A percentile compares a stretch with the other conserved stretches of the same genome.
phyloP scores from a whole-genome alignment of 306 rosid species.

The Cucumis hystrix region DNA sequence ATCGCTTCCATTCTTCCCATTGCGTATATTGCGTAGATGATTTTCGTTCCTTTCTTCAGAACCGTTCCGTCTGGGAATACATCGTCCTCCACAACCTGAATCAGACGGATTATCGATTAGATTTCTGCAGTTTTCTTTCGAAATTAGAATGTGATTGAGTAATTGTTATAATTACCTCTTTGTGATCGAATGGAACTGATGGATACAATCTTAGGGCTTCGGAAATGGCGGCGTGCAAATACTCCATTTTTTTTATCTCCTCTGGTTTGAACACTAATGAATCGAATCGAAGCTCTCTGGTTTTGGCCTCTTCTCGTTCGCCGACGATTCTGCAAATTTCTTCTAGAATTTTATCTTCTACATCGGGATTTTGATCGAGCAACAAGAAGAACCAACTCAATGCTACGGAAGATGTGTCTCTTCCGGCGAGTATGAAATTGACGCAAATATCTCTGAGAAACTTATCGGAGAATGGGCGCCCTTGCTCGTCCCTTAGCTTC shows the following conservation, averaged over 20 bases:
- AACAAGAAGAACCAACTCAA: constrained; percentile 95
- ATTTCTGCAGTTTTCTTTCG: not conserved
- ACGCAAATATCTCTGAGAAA: constrained; percentile 89
- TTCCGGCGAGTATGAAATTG: constrained; percentile 80
- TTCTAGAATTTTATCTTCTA: constrained; percentile 44
- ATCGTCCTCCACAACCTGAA: constrained; percentile 55
- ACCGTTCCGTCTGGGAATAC: constrained; percentile 63
- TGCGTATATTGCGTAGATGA: constrained; percentile 65
- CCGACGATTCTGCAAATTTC: constrained; percentile 43
- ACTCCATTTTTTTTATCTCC: constrained; percentile 86
- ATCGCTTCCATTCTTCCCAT: constrained; percentile 82
- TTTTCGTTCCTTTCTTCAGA: constrained; percentile 67
- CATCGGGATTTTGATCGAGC: constrained; percentile 45
- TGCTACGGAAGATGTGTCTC: constrained; percentile 96
- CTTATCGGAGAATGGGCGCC: constrained; percentile 50
- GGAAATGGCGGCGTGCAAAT: constrained; percentile 83
- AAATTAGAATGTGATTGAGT: not conserved
- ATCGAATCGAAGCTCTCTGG: not conserved
- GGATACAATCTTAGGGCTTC: constrained; percentile 85
- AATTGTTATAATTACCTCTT: constrained; percentile 45
- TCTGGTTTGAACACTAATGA: constrained; percentile 34
- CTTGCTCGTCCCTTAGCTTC: constrained; percentile 57
- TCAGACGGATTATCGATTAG: not conserved
- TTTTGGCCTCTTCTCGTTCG: constrained; percentile 22
- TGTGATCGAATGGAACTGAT: constrained; percentile 87